Percentiles rank a stretch among this genome's conserved stretches.
Conservation (phyloP, 352 stramenopile genomes). For the Thalassiosira oceanica region DNA sequence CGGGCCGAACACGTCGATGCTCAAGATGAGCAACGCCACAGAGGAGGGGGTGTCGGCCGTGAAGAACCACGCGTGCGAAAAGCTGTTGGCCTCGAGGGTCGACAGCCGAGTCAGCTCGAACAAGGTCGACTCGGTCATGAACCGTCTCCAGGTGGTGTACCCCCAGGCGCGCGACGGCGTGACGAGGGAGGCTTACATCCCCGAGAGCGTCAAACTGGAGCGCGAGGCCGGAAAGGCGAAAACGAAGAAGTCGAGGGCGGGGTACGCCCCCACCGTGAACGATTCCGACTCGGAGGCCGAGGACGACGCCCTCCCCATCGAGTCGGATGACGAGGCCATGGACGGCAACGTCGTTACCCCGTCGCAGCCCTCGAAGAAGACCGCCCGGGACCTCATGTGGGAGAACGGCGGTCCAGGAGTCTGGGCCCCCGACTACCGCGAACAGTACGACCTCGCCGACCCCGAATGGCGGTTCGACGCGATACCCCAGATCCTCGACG, state of each 20-base stretch:
- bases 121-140: constrained; percentile 95
- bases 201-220: constrained; percentile 88
- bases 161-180: constrained; percentile 91
- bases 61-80: constrained; percentile 97
- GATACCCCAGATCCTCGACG: constrained; percentile 99
- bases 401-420: constrained; percentile 96
- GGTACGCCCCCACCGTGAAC: constrained; percentile 65
- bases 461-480: constrained; percentile 95
- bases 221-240: constrained; percentile 31
- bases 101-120: constrained; percentile 92
- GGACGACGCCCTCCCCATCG: constrained; percentile 16
- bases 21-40: constrained; percentile 96
- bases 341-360: constrained; percentile 2
- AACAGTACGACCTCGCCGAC: constrained; percentile 95
- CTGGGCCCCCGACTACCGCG: constrained; percentile 95
- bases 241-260: constrained; percentile 50
- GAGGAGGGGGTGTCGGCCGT: constrained; percentile 36
- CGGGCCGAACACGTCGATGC: constrained; percentile 82
- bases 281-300: constrained; percentile 47
- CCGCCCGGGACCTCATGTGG: constrained; percentile 87
- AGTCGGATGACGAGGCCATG: constrained; percentile 43
- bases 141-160: constrained; percentile 93
- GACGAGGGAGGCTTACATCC: constrained; percentile 89
- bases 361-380: constrained; percentile 55
- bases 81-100: constrained; percentile 91